Conservation (phyloP, 2,329 filamentous ascomycete species). For the Alternaria sp. region DNA sequence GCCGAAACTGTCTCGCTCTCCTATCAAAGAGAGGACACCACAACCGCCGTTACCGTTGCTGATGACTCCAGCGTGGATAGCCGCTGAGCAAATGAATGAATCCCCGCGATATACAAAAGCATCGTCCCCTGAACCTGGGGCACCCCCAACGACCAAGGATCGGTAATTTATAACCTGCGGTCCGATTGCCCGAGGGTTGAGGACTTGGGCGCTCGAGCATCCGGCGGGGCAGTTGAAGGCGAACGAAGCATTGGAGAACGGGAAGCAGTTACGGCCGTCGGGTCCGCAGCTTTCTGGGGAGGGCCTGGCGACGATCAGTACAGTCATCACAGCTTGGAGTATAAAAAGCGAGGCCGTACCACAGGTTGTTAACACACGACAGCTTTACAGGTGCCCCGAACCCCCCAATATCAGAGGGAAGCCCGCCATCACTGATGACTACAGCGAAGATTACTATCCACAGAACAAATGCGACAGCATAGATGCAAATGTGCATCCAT, state of each 20-base stretch:
- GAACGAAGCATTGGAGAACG: conserved; percentile 61
- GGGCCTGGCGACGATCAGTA: conserved; percentile 28
- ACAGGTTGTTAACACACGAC: conserved; percentile 72
- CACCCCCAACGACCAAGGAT: conserved; percentile 73
- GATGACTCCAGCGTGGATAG: conserved; percentile 48
- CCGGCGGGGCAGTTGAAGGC: conserved; percentile 66
- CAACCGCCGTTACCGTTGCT: conserved; percentile 44
- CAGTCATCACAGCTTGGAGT: not conserved
- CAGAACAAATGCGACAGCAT: conserved; percentile 65
- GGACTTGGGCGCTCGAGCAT: conserved; percentile 57
- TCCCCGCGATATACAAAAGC: conserved; percentile 47
- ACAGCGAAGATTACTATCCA: conserved; percentile 76
- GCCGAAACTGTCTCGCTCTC: conserved; percentile 36
- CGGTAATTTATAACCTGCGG: conserved; percentile 70
- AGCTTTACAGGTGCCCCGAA: conserved; percentile 73
- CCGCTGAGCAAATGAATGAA: conserved; percentile 51
- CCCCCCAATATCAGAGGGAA: conserved; percentile 67
- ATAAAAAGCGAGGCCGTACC: conserved; percentile 56
- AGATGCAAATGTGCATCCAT: conserved; percentile 63
- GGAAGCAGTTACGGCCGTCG: conserved; percentile 64
- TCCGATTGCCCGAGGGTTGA: conserved; percentile 62
- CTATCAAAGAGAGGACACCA: conserved; percentile 41
- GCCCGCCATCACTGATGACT: conserved; percentile 69
- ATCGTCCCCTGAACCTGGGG: conserved; percentile 10
- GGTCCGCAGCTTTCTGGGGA: conserved; percentile 56